These are phyloP conservation scores for Aristolochia fimbriata DNA, from an alignment of 164 flowering plant genomes.

Conservation along the genomic window DNA sequence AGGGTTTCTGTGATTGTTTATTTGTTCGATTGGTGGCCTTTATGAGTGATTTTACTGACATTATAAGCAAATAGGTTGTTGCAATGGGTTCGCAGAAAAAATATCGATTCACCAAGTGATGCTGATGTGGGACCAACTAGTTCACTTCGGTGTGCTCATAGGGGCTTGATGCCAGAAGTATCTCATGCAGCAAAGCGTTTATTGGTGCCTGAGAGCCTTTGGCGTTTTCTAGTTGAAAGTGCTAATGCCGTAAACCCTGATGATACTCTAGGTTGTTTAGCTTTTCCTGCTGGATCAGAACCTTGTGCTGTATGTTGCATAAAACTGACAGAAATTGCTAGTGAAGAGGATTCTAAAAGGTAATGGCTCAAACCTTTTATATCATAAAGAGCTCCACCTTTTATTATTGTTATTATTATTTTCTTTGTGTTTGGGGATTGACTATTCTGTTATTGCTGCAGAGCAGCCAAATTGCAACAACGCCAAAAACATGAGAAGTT, in stretches of 20 bases:
- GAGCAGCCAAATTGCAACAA: conserved; percentile 65
- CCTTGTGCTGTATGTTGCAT: conserved; percentile 54
- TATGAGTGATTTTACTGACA: neutral
- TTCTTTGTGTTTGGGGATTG: conserved; percentile 13
- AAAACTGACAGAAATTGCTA: conserved; percentile 65
- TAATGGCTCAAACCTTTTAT: conserved; percentile 14
- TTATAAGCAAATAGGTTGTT: conserved; percentile 54
- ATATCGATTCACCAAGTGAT: conserved; percentile 69
- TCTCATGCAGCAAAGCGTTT: conserved; percentile 79
- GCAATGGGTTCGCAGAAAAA: conserved; percentile 84
- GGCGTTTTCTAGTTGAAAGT: conserved; percentile 69
- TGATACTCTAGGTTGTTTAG: conserved; percentile 44
- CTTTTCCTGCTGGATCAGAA: conserved; percentile 52
- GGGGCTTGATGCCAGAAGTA: conserved; percentile 70
- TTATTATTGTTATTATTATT: too few relatives aligned
- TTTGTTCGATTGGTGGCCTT: neutral
- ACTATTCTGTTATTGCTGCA: conserved; percentile 32
- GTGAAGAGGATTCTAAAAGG: conserved; percentile 66
- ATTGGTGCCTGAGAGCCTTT: conserved; percentile 76
- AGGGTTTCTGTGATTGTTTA: neutral
- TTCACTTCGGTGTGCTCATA: conserved; percentile 79
- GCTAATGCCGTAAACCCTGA: conserved; percentile 58
- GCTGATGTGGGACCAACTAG: conserved; percentile 88
- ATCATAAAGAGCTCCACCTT: neutral
- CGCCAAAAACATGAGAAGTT: conserved; percentile 87